phyloP scores from a whole-genome alignment of 495 filamentous ascomycete genomes.

The Parmelia sp. region DNA sequence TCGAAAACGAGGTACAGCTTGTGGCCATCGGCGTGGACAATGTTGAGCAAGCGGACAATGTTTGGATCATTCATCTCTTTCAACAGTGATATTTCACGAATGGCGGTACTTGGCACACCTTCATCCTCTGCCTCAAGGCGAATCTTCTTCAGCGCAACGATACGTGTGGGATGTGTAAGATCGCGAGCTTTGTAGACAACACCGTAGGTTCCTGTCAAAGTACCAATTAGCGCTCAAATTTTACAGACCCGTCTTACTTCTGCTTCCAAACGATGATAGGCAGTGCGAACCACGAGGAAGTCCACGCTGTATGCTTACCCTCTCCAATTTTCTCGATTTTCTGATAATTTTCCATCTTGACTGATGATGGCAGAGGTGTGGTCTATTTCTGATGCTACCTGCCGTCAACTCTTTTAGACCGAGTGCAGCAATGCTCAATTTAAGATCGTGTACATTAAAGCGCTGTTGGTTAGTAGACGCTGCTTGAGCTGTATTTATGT shows the following conservation, averaged over 20 bases:
- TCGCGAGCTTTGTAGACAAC: constrained; percentile 91
- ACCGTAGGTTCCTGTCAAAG: constrained; percentile 70
- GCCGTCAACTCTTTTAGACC: background rate
- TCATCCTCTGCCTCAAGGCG: constrained; percentile 96
- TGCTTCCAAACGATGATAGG: background rate
- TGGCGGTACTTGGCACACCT: constrained; percentile 91
- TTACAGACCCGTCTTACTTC: background rate
- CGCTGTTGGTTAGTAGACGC: constrained; percentile 20
- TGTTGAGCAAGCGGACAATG: constrained; percentile 87
- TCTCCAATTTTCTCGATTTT: constrained; percentile 99
- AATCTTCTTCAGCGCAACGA: constrained; percentile 97
- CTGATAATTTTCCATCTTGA: constrained; percentile 93
- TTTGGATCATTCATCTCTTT: constrained; percentile 97
- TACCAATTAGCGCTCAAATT: background rate
- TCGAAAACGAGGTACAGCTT: constrained; percentile 95
- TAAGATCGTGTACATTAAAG: constrained; percentile 2
- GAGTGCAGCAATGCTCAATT: background rate
- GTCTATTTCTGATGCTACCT: background rate
- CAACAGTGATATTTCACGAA: constrained; percentile 90
- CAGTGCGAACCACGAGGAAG: background rate
- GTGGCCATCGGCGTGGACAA: constrained; percentile 93
- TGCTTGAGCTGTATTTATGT: background rate
- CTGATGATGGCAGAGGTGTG: background rate
- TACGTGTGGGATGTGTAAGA: constrained; percentile 65
- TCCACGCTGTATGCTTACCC: constrained; percentile 47